A percentile compares a stretch with the other conserved stretches of the same genome.
phyloP scores from a whole-genome alignment of 805 yeast genomes.

The Saccharomycopsis malanga region DNA sequence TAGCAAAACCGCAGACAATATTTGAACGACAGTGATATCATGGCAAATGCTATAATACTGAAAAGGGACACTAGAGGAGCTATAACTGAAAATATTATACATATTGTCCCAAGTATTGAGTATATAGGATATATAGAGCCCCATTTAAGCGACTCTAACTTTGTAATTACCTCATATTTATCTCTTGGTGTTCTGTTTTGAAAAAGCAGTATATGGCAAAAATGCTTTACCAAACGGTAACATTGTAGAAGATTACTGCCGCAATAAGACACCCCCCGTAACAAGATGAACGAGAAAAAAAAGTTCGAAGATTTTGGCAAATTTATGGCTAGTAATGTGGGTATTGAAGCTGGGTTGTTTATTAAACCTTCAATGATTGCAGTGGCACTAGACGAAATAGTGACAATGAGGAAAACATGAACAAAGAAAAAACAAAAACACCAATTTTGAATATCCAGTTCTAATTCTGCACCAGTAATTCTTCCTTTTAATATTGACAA shows the following conservation, averaged over 20 bases:
- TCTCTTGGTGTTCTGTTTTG: constrained; percentile 53
- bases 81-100: constrained; percentile 68
- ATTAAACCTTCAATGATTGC: constrained; percentile 54
- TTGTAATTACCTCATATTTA: constrained; percentile 38
- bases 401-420: constrained; percentile 78
- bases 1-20: constrained; percentile 57
- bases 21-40: constrained; percentile 61
- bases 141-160: constrained; percentile 52
- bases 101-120: constrained; percentile 72
- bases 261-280: constrained; percentile 69
- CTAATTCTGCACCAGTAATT: constrained; percentile 54
- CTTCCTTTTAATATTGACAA: constrained; percentile 51
- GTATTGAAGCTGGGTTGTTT: constrained; percentile 65
- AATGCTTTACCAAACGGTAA: constrained; percentile 39
- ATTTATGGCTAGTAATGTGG: constrained; percentile 64
- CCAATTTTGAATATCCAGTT: constrained; percentile 70
- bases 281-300: constrained; percentile 67
- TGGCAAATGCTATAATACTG: constrained; percentile 46
- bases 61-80: constrained; percentile 71
- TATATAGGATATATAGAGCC: constrained; percentile 73
- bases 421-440: constrained; percentile 71
- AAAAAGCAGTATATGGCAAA: constrained; percentile 22
- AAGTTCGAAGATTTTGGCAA: constrained; percentile 83
- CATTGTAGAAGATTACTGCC: constrained; percentile 65
- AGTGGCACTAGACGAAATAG: constrained; percentile 73